phyloP scores from a whole-genome alignment of 2,329 filamentous ascomycete genomes.

The Rutstroemia sp. region DNA sequence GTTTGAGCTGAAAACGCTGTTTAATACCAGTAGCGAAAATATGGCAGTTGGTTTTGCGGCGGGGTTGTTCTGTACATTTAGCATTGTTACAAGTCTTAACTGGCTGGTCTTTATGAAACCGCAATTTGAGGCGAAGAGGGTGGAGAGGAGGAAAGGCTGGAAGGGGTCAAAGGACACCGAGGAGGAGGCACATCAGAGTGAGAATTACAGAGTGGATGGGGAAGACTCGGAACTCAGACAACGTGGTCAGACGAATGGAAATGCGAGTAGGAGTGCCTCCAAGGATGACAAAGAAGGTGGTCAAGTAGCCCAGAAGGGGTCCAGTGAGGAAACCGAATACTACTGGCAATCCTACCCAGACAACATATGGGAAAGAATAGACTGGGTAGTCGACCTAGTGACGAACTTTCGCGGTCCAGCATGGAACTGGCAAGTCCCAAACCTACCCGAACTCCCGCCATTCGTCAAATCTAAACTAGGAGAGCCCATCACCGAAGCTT shows the following conservation, averaged over 20 bases:
- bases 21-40: conserved; percentile 42
- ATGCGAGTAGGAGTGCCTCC: neutral
- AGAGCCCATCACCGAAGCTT: conserved; percentile 31
- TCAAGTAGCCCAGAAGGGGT: neutral
- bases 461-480: conserved; percentile 33
- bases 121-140: conserved; percentile 48
- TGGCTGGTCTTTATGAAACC: conserved; percentile 47
- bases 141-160: conserved; percentile 26
- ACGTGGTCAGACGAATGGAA: conserved; percentile 6
- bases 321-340: conserved; percentile 36
- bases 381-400: conserved; percentile 50
- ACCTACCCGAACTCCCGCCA: conserved; percentile 41
- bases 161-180: neutral
- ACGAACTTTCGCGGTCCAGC: conserved; percentile 48
- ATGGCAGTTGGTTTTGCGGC: conserved; percentile 42
- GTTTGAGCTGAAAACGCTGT: conserved; percentile 39
- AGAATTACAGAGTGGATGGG: neutral
- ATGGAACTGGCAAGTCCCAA: conserved; percentile 50
- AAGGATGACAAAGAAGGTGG: neutral
- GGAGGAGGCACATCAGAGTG: neutral
- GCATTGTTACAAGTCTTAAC: conserved; percentile 41
- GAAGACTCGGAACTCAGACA: no score
- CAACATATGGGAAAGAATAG: conserved; percentile 41
- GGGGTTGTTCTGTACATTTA: conserved; percentile 45
- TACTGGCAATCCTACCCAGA: conserved; percentile 55